These are phyloP conservation scores for Cryptosporidium tyzzeri DNA, from an alignment of 169 alveolate species.

Conservation along the genomic window DNA sequence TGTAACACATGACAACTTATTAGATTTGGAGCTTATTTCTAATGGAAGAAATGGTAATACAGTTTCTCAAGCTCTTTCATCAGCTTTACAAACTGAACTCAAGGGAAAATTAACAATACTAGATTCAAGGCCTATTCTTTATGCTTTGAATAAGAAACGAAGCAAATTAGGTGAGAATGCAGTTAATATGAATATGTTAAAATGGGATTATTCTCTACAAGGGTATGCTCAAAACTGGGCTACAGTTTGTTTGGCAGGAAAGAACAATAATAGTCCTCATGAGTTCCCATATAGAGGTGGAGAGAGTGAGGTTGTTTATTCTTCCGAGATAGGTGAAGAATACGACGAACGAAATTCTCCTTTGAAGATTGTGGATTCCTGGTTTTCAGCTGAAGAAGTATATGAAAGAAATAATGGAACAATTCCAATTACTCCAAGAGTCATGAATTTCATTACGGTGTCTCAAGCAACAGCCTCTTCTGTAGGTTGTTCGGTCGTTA, in stretches of 20 bases:
- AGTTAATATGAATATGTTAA: slow-evolving; percentile 57
- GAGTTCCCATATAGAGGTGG: slow-evolving; percentile 76
- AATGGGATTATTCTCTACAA: slow-evolving; percentile 70
- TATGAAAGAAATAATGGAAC: slow-evolving; percentile 59
- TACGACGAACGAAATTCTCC: slow-evolving; percentile 53
- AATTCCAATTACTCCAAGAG: slow-evolving; percentile 55
- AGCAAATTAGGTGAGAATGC: slow-evolving; percentile 42
- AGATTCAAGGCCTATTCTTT: slow-evolving; percentile 58
- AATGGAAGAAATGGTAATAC: slow-evolving; percentile 63
- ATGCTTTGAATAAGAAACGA: slow-evolving; percentile 44
- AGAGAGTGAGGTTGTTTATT: slow-evolving; percentile 65
- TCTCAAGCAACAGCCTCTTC: slow-evolving; percentile 71
- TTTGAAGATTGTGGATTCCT: slow-evolving; percentile 40
- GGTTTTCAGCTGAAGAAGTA: slow-evolving; percentile 64
- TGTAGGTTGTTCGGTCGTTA: slow-evolving; percentile 66
- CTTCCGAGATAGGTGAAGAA: slow-evolving; percentile 44
- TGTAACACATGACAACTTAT: slow-evolving; percentile 36
- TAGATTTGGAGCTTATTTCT: slow-evolving; percentile 44
- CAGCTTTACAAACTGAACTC: slow-evolving; percentile 38
- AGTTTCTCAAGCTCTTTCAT: slow-evolving; percentile 48
- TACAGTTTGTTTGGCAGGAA: slow-evolving; percentile 70
- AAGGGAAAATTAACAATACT: slow-evolving; percentile 19
- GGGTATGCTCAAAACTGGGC: slow-evolving; percentile 76
- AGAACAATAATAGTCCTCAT: slow-evolving; percentile 56
- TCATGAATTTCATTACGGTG: slow-evolving; percentile 50